phyloP scores from a whole-genome alignment of 768 basidiomycete species.

The Fistulinella prunicolor region DNA sequence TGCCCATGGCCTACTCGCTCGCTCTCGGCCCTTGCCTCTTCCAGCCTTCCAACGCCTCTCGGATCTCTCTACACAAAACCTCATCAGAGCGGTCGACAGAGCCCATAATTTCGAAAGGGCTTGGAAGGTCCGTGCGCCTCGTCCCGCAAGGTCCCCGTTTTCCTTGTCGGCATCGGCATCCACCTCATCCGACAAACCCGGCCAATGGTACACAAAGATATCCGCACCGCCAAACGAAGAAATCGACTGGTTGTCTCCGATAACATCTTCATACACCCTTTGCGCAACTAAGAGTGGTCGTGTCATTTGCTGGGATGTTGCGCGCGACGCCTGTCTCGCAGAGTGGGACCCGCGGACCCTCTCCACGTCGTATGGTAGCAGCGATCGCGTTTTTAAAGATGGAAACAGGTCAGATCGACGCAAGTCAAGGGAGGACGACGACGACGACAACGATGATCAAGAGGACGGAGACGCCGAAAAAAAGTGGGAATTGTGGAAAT shows the following conservation, averaged over 20 bases:
- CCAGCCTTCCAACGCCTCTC: constrained; percentile 66
- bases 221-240: constrained; percentile 64
- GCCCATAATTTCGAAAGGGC: constrained; percentile 59
- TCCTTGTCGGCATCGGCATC: constrained; percentile 24
- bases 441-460: constrained; percentile 12
- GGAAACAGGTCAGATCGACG: constrained; percentile 2
- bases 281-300: constrained; percentile 75
- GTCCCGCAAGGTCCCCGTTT: constrained; percentile 40
- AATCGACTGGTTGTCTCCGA: constrained; percentile 75
- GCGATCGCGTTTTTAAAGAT: constrained; percentile 11
- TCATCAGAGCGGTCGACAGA: constrained; percentile 61
- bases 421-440: constrained; percentile 8
- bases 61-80: constrained; percentile 60
- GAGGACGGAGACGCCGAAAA: constrained; percentile 24
- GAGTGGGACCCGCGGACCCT: constrained; percentile 58
- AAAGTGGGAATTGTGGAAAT: constrained; percentile 75
- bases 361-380: constrained; percentile 1
- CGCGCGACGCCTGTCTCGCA: constrained; percentile 55
- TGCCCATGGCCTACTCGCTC: constrained; percentile 56
- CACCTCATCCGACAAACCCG: constrained; percentile 22
- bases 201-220: constrained; percentile 65
- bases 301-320: constrained; percentile 76
- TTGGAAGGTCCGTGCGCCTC: constrained; percentile 59
- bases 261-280: constrained; percentile 73
- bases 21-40: constrained; percentile 67